phyloP scores from a whole-genome alignment of 768 basidiomycete genomes.

The Suillus paluster region DNA sequence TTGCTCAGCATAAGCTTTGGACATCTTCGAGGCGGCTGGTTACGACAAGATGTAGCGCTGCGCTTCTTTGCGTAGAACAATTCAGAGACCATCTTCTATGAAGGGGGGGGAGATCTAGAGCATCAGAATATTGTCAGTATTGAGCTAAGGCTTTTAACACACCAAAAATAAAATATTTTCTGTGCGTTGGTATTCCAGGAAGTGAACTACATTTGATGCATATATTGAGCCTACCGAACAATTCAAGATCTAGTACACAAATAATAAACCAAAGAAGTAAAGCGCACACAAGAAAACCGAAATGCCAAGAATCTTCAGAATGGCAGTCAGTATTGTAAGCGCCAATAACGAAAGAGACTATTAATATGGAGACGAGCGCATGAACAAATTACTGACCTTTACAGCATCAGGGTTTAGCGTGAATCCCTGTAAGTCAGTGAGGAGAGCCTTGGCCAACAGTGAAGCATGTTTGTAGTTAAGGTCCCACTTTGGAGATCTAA shows the following conservation, averaged over 20 bases:
- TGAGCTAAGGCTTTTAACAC: no score
- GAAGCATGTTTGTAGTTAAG: slow-evolving; percentile 12
- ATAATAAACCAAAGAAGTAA: not conserved
- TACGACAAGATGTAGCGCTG: not conserved
- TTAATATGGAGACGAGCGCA: slow-evolving; percentile 1
- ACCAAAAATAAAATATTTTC: no score
- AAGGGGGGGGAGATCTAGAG: no score
- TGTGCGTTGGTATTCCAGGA: no score
- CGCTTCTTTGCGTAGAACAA: not conserved
- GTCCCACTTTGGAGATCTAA: slow-evolving; percentile 12
- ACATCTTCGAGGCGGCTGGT: not conserved
- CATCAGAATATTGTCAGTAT: no score
- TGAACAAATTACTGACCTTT: not conserved
- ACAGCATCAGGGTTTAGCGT: not conserved
- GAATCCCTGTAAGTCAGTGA: slow-evolving; percentile 5
- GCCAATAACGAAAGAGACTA: not conserved
- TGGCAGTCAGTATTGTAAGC: not conserved
- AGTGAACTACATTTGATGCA: no score
- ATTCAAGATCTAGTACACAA: not conserved
- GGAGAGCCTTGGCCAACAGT: slow-evolving; percentile 8
- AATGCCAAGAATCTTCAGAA: slow-evolving; percentile 3
- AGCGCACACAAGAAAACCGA: not conserved
- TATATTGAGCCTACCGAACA: no score
- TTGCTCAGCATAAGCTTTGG: slow-evolving; percentile 6
- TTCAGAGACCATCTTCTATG: not conserved